Evolutionary conservation across 1,139 yeast genomes (phyloP).

Genomic region (Blastobotrys indianensis): DNA sequence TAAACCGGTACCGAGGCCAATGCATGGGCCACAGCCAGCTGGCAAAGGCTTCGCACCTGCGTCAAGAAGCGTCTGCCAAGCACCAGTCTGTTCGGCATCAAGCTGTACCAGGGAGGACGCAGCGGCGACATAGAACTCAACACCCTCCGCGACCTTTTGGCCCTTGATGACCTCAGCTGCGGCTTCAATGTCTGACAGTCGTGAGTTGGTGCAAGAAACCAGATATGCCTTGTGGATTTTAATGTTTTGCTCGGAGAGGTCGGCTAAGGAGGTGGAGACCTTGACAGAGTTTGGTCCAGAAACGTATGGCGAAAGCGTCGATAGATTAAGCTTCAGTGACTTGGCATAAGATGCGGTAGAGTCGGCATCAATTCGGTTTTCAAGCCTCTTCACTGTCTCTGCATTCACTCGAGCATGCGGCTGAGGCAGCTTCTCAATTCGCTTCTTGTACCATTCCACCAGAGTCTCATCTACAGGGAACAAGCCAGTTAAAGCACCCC

Average conservation of each 20-base stretch:
- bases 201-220: constrained; percentile 95
- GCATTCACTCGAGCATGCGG: constrained; percentile 82
- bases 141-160: constrained; percentile 77
- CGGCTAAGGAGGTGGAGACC: constrained; percentile 71
- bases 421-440: constrained; percentile 61
- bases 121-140: constrained; percentile 94
- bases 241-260: constrained; percentile 65
- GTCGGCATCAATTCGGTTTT: constrained; percentile 47
- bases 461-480: constrained; percentile 87
- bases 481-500: constrained; percentile 98
- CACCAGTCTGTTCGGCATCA: constrained; percentile 86
- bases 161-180: constrained; percentile 86
- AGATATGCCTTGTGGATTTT: constrained; percentile 88
- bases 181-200: constrained; percentile 86
- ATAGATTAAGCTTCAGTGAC: constrained; percentile 71
- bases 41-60: constrained; percentile 96
- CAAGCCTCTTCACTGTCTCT: constrained; percentile 47
- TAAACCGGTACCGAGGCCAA: constrained; percentile 92
- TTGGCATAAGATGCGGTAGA: constrained; percentile 80
- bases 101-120: constrained; percentile 90
- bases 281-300: constrained; percentile 98
- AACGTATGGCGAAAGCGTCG: constrained; percentile 82
- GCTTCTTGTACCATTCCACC: constrained; percentile 67
- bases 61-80: constrained; percentile 81
- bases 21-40: constrained; percentile 99